A percentile compares a stretch with the other conserved stretches of the same genome.
Conservation (phyloP, 1,139 yeast species). For the Candida dubliniensis region DNA sequence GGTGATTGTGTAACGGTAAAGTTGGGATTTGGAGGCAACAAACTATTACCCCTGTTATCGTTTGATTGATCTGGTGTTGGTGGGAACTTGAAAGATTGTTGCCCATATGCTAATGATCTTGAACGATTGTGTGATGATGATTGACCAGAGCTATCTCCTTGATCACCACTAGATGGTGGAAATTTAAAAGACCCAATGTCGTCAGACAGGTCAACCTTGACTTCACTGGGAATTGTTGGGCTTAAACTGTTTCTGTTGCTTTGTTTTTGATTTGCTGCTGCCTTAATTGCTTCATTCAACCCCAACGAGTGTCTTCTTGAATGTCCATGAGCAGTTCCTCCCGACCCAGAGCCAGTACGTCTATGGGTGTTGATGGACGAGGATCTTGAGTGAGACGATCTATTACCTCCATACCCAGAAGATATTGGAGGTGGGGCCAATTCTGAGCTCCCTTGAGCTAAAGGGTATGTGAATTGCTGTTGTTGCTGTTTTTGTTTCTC, state of each 20-base stretch:
- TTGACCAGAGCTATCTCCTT: conserved; percentile 20
- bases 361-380: conserved; percentile 37
- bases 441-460: conserved; percentile 17
- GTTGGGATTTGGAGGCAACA: conserved; percentile 50
- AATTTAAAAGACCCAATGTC: conserved; percentile 34
- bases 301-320: conserved; percentile 91
- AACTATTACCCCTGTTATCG: conserved; percentile 14
- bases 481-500: conserved; percentile 58
- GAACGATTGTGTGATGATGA: conserved; percentile 31
- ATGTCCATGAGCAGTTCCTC: conserved; percentile 54
- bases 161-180: conserved; percentile 23
- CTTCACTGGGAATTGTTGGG: conserved; percentile 27
- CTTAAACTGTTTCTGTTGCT: conserved; percentile 39
- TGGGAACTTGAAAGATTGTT: conserved; percentile 47
- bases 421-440: conserved; percentile 31
- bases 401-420: conserved; percentile 15
- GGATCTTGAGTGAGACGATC: conserved; percentile 39
- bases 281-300: conserved; percentile 91
- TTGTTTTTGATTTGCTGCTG: conserved; percentile 87
- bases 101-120: conserved; percentile 45
- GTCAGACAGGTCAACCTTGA: conserved; percentile 17
- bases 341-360: conserved; percentile 34
- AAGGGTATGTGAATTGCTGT: conserved; percentile 22
- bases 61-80: conserved; percentile 10
- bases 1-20: conserved; percentile 42